These are phyloP conservation scores for Lentinula boryana DNA, from an alignment of 768 basidiomycete genomes.

Conservation along the genomic window DNA sequence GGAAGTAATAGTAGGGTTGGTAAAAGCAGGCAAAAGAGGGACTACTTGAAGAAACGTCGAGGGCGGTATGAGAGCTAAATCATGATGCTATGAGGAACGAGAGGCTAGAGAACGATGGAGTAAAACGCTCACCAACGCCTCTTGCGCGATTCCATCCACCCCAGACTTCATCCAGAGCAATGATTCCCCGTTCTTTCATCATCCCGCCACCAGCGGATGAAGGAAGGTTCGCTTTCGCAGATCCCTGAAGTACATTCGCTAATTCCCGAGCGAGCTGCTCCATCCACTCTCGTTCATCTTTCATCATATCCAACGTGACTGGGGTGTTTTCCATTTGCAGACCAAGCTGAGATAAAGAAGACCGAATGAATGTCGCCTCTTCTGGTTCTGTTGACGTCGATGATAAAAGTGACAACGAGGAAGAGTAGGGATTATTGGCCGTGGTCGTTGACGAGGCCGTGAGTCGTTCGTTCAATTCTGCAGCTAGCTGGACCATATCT, in stretches of 20 bases:
- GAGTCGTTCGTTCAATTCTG: constrained; percentile 80
- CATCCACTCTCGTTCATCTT: constrained; percentile 73
- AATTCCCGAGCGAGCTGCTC: constrained; percentile 82
- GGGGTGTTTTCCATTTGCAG: constrained; percentile 73
- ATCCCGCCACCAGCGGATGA: constrained; percentile 38
- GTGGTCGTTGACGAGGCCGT: constrained; percentile 34
- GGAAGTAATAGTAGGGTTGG: constrained; percentile 58
- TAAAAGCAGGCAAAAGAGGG: constrained; percentile 59
- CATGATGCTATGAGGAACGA: background rate
- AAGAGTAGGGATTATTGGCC: background rate
- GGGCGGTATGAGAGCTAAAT: constrained; percentile 76
- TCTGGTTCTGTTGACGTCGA: constrained; percentile 55
- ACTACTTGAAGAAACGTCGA: constrained; percentile 75
- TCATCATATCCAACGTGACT: constrained; percentile 84
- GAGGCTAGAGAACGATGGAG: background rate
- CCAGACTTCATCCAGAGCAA: constrained; percentile 92
- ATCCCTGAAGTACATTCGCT: constrained; percentile 53
- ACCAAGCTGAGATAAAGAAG: constrained; percentile 86
- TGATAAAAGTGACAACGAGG: constrained; percentile 23
- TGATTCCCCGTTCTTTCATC: constrained; percentile 74
- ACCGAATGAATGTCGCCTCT: constrained; percentile 82
- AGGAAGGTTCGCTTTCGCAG: constrained; percentile 18
- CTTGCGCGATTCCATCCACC: constrained; percentile 92
- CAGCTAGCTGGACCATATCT: constrained; percentile 89
- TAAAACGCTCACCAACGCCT: constrained; percentile 65